Percentiles rank a stretch among this genome's conserved stretches.
phyloP scores from a whole-genome alignment of 2,329 filamentous ascomycete genomes.

The Trichoderma endophyticum region DNA sequence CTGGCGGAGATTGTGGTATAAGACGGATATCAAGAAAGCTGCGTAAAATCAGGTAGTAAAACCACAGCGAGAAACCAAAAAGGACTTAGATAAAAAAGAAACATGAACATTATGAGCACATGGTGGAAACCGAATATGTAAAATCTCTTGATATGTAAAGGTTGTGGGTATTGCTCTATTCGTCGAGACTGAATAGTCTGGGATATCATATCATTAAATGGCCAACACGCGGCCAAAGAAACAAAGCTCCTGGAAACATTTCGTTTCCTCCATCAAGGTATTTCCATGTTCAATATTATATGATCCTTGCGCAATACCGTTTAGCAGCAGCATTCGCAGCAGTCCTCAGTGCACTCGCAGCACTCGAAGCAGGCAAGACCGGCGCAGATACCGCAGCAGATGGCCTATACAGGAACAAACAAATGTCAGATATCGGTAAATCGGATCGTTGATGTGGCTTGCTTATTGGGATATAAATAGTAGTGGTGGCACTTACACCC shows the following conservation, averaged over 20 bases:
- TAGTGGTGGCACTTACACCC: slow-evolving; percentile 28
- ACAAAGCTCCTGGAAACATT: background rate
- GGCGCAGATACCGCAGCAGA: slow-evolving; percentile 41
- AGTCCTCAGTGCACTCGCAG: slow-evolving; percentile 36
- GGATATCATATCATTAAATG: slow-evolving; percentile 19
- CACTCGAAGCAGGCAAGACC: slow-evolving; percentile 42
- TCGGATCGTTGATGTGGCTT: background rate
- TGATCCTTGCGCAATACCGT: background rate
- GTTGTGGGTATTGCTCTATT: slow-evolving; percentile 19
- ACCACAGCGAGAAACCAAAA: background rate
- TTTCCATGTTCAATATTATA: background rate
- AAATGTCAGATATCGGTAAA: background rate
- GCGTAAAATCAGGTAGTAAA: background rate
- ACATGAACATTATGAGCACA: background rate
- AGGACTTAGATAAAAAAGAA: background rate
- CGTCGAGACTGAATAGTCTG: slow-evolving; percentile 9
- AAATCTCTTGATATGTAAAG: slow-evolving; percentile 13
- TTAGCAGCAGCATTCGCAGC: slow-evolving; percentile 31
- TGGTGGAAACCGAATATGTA: background rate
- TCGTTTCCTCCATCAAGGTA: background rate
- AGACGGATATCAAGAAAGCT: background rate
- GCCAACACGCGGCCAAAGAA: background rate
- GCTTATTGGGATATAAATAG: background rate
- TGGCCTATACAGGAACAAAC: slow-evolving; percentile 27
- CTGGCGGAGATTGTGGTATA: slow-evolving; percentile 38